A percentile compares a stretch with the other conserved stretches of the same genome.
Conservation (phyloP, 2,329 filamentous ascomycete genomes). For the Epichloe amarillans region DNA sequence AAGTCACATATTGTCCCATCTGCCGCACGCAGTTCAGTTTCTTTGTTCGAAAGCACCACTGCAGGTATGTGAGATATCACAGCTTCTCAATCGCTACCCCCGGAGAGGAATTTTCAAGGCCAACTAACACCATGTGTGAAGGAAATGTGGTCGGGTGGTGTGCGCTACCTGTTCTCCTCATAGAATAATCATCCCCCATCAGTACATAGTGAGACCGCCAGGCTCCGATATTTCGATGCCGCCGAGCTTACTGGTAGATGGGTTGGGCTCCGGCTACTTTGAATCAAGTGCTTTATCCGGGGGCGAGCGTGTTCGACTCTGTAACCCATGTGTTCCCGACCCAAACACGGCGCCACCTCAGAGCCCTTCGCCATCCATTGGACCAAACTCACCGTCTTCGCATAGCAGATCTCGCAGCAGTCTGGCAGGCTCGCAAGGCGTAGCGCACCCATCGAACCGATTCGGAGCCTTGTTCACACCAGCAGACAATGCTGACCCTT, state of each 20-base stretch:
- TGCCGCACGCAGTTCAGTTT: slow-evolving; percentile 70
- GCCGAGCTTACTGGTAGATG: slow-evolving; percentile 23
- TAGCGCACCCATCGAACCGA: slow-evolving; percentile 16
- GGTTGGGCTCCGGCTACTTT: slow-evolving; percentile 25
- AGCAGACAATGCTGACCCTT: slow-evolving; percentile 20
- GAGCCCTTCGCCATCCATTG: slow-evolving; percentile 22
- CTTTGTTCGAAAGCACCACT: slow-evolving; percentile 85
- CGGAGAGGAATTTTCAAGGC: background rate
- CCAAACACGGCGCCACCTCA: slow-evolving; percentile 45
- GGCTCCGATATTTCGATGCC: slow-evolving; percentile 27
- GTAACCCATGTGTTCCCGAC: slow-evolving; percentile 49
- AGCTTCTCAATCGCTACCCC: background rate
- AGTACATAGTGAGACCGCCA: slow-evolving; percentile 79
- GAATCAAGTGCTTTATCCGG: slow-evolving; percentile 35
- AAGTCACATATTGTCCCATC: slow-evolving; percentile 74
- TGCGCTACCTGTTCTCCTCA: slow-evolving; percentile 85
- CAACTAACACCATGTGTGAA: slow-evolving; percentile 19
- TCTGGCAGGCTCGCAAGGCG: slow-evolving; percentile 20
- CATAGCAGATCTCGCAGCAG: slow-evolving; percentile 35
- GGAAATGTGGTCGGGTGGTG: slow-evolving; percentile 87
- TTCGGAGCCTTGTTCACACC: slow-evolving; percentile 25
- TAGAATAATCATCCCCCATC: slow-evolving; percentile 83
- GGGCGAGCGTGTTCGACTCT: slow-evolving; percentile 45
- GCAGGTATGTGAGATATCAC: slow-evolving; percentile 39
- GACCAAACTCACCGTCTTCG: slow-evolving; percentile 19